Evolutionary conservation across 164 flowering plant species (phyloP).

Genomic region (Piper longum): DNA sequence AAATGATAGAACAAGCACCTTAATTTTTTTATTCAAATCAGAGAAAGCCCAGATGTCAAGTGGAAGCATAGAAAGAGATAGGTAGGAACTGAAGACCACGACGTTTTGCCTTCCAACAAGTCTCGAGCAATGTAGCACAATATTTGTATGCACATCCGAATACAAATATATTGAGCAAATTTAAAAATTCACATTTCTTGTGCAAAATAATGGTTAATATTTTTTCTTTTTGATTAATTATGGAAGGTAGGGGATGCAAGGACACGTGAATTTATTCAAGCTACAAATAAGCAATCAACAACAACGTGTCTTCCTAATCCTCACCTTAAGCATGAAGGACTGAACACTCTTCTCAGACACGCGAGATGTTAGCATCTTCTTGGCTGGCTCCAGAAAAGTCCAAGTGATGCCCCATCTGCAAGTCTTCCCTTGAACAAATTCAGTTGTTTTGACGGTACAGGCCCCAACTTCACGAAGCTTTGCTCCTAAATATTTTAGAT

Average conservation of each 20-base stretch:
- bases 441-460: conserved; percentile 77
- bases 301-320: neutral
- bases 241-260: neutral
- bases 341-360: conserved; percentile 25
- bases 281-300: neutral
- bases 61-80: too few relatives aligned
- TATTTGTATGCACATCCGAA: too few relatives aligned
- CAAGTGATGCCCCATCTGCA: conserved; percentile 95
- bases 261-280: too few relatives aligned
- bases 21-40: too few relatives aligned
- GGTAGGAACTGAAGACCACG: neutral
- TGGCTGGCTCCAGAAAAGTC: conserved; percentile 63
- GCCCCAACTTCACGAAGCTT: conserved; percentile 70
- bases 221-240: too few relatives aligned
- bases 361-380: conserved; percentile 32
- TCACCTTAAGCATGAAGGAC: conserved; percentile 89
- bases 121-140: too few relatives aligned
- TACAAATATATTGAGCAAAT: too few relatives aligned
- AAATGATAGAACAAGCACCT: too few relatives aligned
- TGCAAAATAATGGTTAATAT: too few relatives aligned
- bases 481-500: conserved; percentile 45
- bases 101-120: neutral
- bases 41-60: too few relatives aligned
- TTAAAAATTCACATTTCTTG: too few relatives aligned
- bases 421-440: conserved; percentile 93